These are phyloP conservation scores for Bromus sterilis DNA, from an alignment of 176 grass and related monocot genomes.

Conservation along the genomic window DNA sequence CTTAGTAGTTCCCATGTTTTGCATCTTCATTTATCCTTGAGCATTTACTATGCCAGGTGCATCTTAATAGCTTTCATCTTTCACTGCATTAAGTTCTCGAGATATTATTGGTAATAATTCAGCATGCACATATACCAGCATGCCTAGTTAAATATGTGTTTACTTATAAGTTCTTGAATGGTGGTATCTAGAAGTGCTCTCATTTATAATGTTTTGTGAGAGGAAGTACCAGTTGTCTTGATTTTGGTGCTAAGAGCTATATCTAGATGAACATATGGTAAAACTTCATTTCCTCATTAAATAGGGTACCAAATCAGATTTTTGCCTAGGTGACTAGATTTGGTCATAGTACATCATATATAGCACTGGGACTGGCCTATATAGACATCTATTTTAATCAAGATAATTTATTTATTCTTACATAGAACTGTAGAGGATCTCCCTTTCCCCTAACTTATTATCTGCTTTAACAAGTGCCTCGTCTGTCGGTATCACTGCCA, in stretches of 20 bases:
- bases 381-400: too few relatives aligned
- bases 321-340: too few relatives aligned
- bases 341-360: too few relatives aligned
- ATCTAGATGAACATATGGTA: not conserved
- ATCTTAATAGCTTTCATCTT: not conserved
- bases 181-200: not conserved
- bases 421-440: conserved; percentile 10
- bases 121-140: not conserved
- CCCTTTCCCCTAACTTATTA: not conserved
- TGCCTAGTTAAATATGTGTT: not conserved
- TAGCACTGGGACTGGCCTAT: too few relatives aligned
- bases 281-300: not conserved
- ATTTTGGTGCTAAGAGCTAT: not conserved
- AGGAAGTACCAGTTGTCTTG: not conserved
- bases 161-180: not conserved
- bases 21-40: not conserved
- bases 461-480: conserved; percentile 15
- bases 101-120: not conserved
- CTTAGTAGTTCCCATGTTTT: not conserved
- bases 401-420: not conserved
- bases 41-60: not conserved
- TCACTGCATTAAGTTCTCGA: not conserved
- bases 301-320: too few relatives aligned
- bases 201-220: not conserved
- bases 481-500: conserved; percentile 70